Base-by-base conservation (phyloP, 2,329 filamentous ascomycete genomes). In the Mycocentrospora acerina region DNA sequence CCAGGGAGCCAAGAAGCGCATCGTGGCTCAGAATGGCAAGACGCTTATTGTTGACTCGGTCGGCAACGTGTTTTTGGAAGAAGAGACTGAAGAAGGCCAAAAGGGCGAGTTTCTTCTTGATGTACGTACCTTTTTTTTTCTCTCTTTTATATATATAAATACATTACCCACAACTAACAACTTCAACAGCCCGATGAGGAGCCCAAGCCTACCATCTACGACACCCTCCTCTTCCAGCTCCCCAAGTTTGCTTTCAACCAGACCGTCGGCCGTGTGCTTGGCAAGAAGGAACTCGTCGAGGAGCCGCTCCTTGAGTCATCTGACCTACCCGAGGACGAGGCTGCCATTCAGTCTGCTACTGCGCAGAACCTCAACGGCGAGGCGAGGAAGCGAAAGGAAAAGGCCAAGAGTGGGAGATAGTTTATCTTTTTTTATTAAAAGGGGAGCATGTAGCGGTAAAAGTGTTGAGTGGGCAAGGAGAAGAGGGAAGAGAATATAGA, bases 1-100 rank as follows among this genome's bases (percentile, higher is more conserved):
- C 2, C 79, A 83, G 25, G 90, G 90, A 14, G 77, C 85, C 24
- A 88, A 88, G 71, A 95, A 91, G 77, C 80, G 88, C 24, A 88
- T 97, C 12, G 81, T 90, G 17, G 91, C 90, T 2, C 86, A 95
- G 74, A 98, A 98, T 58, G 93, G 93, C 53, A 98, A 97, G 74
- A 78, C 95, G 1, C 75, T 98, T 25, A 85, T 98, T 39, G 93
- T 98, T 4, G 91, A 98, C 69, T 88, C 88, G 1, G 75, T 85
- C 8, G 93, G 93, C 18, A 90, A 96, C 56, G 93, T 98, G 10
- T 98, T 88, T 62, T 76, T 98, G n/a, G 90, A 97, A 69, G 88
- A 95, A 62, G 80, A 88, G 57, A 88, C 89, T 35, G 90, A 90
- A 53, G 88, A 96, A 16, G 93, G 93, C 36, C 82, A 87, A 38